Base-by-base conservation (phyloP, 2,329 filamentous ascomycete species). In the Sporothrix mexicana region DNA sequence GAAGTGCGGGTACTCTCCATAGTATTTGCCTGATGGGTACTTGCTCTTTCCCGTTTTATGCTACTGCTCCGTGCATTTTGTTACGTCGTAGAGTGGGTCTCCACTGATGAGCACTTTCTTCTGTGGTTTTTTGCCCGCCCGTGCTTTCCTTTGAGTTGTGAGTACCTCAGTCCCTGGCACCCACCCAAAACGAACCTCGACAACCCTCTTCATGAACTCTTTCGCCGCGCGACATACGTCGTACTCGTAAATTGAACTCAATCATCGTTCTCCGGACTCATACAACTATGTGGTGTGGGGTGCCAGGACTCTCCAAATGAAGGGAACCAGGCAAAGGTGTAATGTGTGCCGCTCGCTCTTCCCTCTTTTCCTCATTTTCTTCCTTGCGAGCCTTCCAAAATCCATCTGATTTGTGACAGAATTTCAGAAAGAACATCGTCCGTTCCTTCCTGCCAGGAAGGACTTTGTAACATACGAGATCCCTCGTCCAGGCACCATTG, bases 351-450 rank as follows among this genome's bases (percentile, higher is more conserved):
- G 41, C 41, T 66, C 61, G 61, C 41, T 66, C 61, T 66, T 47
- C 9, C 61, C 64, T 68, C 45, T n/a, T 30, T 20, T 47, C 30
- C 67, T 10, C 64, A n/a, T 30, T 10, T 23, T 47, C 23, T 66
- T 25, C 20, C 62, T 66, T 30, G 20, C 55, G 55, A 23, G 10
- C 47, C 53, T 43, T 30, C 25, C 64, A 36, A 36, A 36, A 5
- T 49, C 55, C 41, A 49, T 70, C 68, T 70, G 43, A 69, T 69
- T 55, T 69, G 67, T 69, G 67, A 51, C 67, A 59, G n/a, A 53
- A 49, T 25, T 36, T 43, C 59, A 62, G 17, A 30, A 59, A 2
- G 49, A 55, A 25, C 51, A n/a, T 23, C 51, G 6, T 53, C 12
- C 57, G 17, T 62, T 43, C 57, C 57, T 62, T 43, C 57, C 57